These are phyloP conservation scores for Tribonema minus DNA, from an alignment of 108 stramenopile genomes.

Conservation along the genomic window DNA sequence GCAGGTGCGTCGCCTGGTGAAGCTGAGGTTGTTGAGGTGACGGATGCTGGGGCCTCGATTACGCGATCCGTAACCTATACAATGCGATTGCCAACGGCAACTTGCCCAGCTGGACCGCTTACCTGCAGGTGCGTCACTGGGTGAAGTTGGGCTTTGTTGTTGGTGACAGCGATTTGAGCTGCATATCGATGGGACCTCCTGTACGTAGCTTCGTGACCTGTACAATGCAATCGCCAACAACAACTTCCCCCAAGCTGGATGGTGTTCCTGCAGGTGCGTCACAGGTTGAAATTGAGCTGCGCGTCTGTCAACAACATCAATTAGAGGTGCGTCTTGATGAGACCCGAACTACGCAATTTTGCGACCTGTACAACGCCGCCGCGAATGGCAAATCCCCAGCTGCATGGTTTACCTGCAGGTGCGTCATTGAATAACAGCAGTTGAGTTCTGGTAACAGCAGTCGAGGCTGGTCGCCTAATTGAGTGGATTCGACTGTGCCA, in stretches of 20 bases:
- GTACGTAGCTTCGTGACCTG: constrained; percentile 13
- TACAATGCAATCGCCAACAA: constrained; percentile 57
- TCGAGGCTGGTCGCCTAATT: too few relatives aligned
- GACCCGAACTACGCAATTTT: neutral
- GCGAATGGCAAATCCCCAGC: constrained; percentile 47
- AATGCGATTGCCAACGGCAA: constrained; percentile 50
- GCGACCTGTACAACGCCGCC: constrained; percentile 57
- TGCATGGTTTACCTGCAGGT: constrained; percentile 32
- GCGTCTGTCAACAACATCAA: too few relatives aligned
- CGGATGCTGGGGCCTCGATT: constrained; percentile 57
- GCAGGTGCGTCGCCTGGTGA: constrained; percentile 11
- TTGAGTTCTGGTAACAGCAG: too few relatives aligned
- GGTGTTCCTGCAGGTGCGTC: constrained; percentile 21
- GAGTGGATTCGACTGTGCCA: too few relatives aligned
- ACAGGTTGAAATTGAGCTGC: neutral
- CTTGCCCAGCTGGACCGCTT: constrained; percentile 61
- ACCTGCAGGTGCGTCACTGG: constrained; percentile 34
- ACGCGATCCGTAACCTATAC: constrained; percentile 63
- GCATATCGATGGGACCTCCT: neutral
- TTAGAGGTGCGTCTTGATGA: neutral
- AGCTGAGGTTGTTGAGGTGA: neutral
- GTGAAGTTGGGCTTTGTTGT: neutral
- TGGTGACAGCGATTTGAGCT: too few relatives aligned
- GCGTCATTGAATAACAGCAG: neutral
- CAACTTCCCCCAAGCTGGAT: constrained; percentile 52